Conservation (phyloP, 257 asterid species). For the Petrea volubilis region DNA sequence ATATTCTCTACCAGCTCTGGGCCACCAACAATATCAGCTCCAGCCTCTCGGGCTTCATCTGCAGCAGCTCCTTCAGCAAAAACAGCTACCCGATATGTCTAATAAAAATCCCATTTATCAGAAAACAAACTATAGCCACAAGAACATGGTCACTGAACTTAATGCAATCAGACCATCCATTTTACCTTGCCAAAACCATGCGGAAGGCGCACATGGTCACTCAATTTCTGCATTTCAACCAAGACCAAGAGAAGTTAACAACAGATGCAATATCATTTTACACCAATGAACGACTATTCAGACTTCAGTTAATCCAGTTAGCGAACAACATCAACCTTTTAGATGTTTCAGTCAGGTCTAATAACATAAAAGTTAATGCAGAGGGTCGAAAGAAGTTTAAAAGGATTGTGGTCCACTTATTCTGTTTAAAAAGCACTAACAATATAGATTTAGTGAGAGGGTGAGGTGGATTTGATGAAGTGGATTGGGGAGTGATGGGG, state of each 20-base stretch:
- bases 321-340: neutral
- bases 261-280: slow-evolving; percentile 4
- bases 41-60: slow-evolving; percentile 92
- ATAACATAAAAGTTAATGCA: neutral
- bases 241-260: slow-evolving; percentile 14
- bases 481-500: neutral
- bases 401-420: neutral
- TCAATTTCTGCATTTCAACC: slow-evolving; percentile 70
- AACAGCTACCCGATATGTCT: slow-evolving; percentile 82
- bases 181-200: slow-evolving; percentile 95
- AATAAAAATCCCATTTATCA: slow-evolving; percentile 32
- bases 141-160: slow-evolving; percentile 12
- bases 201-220: slow-evolving; percentile 79
- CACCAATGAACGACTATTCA: neutral
- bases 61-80: slow-evolving; percentile 99
- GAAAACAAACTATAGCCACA: slow-evolving; percentile 24
- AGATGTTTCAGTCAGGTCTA: neutral
- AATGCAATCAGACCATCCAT: neutral
- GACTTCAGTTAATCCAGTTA: neutral
- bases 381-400: neutral
- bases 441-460: neutral
- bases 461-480: neutral
- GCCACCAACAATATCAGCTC: slow-evolving; percentile 95
- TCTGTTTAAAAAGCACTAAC: neutral
- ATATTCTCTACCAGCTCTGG: slow-evolving; percentile 82